Conservation (phyloP, 2,329 filamentous ascomycete species). For the Fusarium drepaniforme region DNA sequence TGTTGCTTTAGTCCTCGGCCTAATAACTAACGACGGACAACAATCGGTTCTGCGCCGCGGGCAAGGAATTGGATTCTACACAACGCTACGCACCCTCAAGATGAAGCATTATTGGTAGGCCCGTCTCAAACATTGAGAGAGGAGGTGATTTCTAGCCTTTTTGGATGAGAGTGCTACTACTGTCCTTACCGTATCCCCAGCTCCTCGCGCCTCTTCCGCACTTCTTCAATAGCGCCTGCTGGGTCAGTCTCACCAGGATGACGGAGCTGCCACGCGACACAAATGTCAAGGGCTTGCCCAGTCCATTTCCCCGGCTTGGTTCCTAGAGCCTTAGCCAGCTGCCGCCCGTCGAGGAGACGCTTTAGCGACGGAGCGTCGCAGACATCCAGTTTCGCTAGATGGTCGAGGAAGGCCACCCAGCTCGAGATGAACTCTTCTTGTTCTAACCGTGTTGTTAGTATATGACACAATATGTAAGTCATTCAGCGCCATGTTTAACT, state of each 20-base stretch:
- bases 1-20: no score
- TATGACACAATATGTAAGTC: neutral
- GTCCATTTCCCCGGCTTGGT: slow-evolving; percentile 88
- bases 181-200: slow-evolving; percentile 55
- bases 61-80: neutral
- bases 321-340: slow-evolving; percentile 76
- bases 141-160: neutral
- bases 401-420: slow-evolving; percentile 69
- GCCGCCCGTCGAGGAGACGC: slow-evolving; percentile 79
- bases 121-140: neutral
- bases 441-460: slow-evolving; percentile 47
- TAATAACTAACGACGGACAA: neutral
- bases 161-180: neutral
- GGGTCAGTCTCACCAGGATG: slow-evolving; percentile 76
- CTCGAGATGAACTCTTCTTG: slow-evolving; percentile 59
- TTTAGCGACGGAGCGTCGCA: slow-evolving; percentile 70
- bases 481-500: slow-evolving; percentile 46
- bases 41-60: neutral
- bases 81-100: neutral
- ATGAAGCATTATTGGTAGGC: neutral
- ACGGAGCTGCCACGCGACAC: slow-evolving; percentile 89
- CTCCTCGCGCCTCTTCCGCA: slow-evolving; percentile 64
- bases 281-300: slow-evolving; percentile 80
- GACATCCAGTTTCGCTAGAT: slow-evolving; percentile 66
- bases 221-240: slow-evolving; percentile 69